A percentile compares a stretch with the other conserved stretches of the same genome.
Evolutionary conservation across 2,329 filamentous ascomycete genomes (phyloP).

Genomic region (Dothideomycetes sp.): DNA sequence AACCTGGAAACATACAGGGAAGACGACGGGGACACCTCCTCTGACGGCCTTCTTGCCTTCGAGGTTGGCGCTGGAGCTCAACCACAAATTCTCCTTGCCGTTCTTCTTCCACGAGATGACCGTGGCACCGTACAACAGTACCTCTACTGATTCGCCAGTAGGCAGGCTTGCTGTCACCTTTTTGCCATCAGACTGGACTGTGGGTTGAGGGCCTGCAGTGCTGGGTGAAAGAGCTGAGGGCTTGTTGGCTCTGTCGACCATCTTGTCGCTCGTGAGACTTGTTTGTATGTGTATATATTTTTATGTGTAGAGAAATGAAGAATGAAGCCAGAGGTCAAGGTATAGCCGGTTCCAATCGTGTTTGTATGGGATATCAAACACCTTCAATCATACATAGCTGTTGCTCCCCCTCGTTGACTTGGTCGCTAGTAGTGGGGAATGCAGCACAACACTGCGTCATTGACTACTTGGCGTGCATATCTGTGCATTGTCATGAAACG

Average conservation of each 20-base stretch:
- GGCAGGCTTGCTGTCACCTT: slow-evolving; percentile 72
- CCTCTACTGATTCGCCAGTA: slow-evolving; percentile 74
- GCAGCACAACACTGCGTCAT: too few relatives aligned
- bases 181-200: slow-evolving; percentile 62
- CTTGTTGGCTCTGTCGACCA: slow-evolving; percentile 81
- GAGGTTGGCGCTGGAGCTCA: slow-evolving; percentile 68
- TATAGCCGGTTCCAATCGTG: too few relatives aligned
- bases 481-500: too few relatives aligned
- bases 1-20: slow-evolving; percentile 67
- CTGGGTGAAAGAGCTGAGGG: slow-evolving; percentile 65
- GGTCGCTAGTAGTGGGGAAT: too few relatives aligned
- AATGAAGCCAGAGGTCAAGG: not conserved
- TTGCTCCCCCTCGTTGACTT: too few relatives aligned
- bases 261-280: too few relatives aligned
- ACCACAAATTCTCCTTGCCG: slow-evolving; percentile 71
- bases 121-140: slow-evolving; percentile 86
- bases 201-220: slow-evolving; percentile 57
- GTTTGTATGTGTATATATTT: not conserved
- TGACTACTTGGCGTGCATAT: too few relatives aligned
- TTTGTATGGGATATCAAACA: too few relatives aligned
- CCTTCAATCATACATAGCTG: too few relatives aligned
- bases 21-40: slow-evolving; percentile 86
- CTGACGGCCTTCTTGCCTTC: slow-evolving; percentile 85
- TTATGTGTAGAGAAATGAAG: slow-evolving; percentile 1
- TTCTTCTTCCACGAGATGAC: slow-evolving; percentile 88